phyloP scores from a whole-genome alignment of 495 filamentous ascomycete genomes.

The Talaromyces trachyspermus region DNA sequence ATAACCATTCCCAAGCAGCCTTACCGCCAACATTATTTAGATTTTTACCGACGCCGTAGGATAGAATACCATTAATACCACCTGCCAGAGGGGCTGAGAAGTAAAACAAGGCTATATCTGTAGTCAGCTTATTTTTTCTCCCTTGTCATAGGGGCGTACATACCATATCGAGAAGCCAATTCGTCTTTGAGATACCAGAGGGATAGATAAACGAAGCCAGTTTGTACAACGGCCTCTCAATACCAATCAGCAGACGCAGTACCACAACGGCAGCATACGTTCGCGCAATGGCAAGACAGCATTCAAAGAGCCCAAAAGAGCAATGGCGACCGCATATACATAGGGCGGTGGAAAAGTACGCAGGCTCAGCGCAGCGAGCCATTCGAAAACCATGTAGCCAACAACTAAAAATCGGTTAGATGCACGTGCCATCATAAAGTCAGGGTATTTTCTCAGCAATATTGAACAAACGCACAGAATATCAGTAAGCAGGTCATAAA shows the following conservation, averaged over 20 bases:
- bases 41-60: neutral
- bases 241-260: neutral
- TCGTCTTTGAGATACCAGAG: constrained; percentile 1
- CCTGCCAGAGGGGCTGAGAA: neutral
- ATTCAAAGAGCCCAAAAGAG: neutral
- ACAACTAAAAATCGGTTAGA: neutral
- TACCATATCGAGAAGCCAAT: neutral
- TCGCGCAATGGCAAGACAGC: neutral
- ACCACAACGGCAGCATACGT: constrained; percentile 1
- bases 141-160: neutral
- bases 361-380: neutral
- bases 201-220: neutral
- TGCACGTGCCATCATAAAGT: neutral
- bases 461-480: neutral
- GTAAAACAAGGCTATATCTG: neutral
- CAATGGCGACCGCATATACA: constrained; percentile 1
- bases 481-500: constrained; percentile 23
- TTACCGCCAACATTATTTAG: constrained; percentile 1
- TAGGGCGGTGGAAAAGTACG: neutral
- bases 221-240: constrained; percentile 1
- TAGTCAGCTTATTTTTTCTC: neutral
- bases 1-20: constrained; percentile 3
- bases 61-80: constrained; percentile 1
- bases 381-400: neutral
- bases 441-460: neutral